Conservation (phyloP, 2,329 filamentous ascomycete genomes). For the Malbranchea cinnamomea region DNA sequence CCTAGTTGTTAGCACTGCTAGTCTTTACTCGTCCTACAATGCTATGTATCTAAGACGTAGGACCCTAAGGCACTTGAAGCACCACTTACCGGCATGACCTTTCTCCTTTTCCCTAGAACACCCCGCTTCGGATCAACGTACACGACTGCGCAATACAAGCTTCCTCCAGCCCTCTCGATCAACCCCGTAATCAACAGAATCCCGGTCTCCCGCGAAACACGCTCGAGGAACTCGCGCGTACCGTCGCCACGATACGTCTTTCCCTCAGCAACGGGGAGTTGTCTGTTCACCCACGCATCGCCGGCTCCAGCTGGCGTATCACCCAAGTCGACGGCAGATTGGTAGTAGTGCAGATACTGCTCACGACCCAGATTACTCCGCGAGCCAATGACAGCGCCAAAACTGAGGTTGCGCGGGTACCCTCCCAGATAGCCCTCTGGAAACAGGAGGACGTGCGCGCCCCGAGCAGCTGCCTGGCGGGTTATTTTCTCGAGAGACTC, state of each 20-base stretch:
- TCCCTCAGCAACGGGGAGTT: slow-evolving; percentile 38
- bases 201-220: slow-evolving; percentile 58
- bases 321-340: slow-evolving; percentile 64
- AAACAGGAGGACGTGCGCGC: slow-evolving; percentile 61
- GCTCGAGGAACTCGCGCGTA: slow-evolving; percentile 65
- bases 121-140: slow-evolving; percentile 67
- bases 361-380: slow-evolving; percentile 57
- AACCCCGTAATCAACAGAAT: slow-evolving; percentile 70
- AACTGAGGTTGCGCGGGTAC: slow-evolving; percentile 68
- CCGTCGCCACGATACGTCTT: slow-evolving; percentile 51
- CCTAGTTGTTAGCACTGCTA: neutral
- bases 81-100: slow-evolving; percentile 69
- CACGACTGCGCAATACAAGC: slow-evolving; percentile 66
- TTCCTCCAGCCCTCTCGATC: slow-evolving; percentile 68
- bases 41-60: neutral
- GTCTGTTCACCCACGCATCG: slow-evolving; percentile 52
- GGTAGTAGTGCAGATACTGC: slow-evolving; percentile 70
- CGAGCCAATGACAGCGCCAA: slow-evolving; percentile 59
- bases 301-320: slow-evolving; percentile 60
- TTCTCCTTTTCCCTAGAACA: slow-evolving; percentile 68
- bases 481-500: slow-evolving; percentile 49
- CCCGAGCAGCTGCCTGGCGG: slow-evolving; percentile 43
- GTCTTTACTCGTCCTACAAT: too few species aligned
- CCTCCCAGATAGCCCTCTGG: slow-evolving; percentile 87
- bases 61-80: too few species aligned